Conservation (phyloP, 1,139 yeast genomes). For the Candida albicans region DNA sequence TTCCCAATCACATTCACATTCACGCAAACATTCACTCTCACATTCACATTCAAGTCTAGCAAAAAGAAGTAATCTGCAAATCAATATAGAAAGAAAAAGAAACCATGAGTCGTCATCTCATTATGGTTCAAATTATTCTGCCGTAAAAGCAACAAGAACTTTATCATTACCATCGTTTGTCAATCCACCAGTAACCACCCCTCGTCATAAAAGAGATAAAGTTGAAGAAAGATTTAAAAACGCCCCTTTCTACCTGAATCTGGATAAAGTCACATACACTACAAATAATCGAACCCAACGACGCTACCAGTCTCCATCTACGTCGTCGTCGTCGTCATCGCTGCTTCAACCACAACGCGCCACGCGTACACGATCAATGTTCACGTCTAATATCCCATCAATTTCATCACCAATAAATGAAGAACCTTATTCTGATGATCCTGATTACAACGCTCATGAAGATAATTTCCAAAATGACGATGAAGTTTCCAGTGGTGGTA, state of each 20-base stretch:
- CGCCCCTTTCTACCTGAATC: conserved; percentile 42
- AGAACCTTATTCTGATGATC: conserved; percentile 27
- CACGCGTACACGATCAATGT: conserved; percentile 47
- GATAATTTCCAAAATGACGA: conserved; percentile 18
- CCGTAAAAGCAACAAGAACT: conserved; percentile 61
- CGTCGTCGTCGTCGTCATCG: conserved; percentile 17
- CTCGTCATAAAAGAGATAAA: conserved; percentile 42
- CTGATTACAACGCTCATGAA: conserved; percentile 19
- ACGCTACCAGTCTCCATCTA: conserved; percentile 4
- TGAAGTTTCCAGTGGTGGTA: conserved; percentile 13
- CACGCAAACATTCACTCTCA: conserved; percentile 1
- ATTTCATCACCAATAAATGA: conserved; percentile 45
- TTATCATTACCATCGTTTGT: conserved; percentile 61
- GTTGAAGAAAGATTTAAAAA: conserved; percentile 49
- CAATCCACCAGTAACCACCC: conserved; percentile 37
- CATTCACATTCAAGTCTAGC: conserved; percentile 3
- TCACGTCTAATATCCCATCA: conserved; percentile 29
- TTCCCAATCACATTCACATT: conserved; percentile 4
- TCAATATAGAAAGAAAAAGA: conserved; percentile 11
- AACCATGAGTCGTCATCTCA: conserved; percentile 9
- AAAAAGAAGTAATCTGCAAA: conserved; percentile 4
- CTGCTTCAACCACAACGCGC: conserved; percentile 40
- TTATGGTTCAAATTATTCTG: conserved; percentile 21
- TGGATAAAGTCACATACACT: conserved; percentile 35
- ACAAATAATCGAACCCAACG: conserved; percentile 29